Percentiles rank a stretch among this genome's conserved stretches.
These are phyloP conservation scores for Penicillium alfredii DNA, from an alignment of 495 filamentous ascomycete genomes.

Conservation along the genomic window DNA sequence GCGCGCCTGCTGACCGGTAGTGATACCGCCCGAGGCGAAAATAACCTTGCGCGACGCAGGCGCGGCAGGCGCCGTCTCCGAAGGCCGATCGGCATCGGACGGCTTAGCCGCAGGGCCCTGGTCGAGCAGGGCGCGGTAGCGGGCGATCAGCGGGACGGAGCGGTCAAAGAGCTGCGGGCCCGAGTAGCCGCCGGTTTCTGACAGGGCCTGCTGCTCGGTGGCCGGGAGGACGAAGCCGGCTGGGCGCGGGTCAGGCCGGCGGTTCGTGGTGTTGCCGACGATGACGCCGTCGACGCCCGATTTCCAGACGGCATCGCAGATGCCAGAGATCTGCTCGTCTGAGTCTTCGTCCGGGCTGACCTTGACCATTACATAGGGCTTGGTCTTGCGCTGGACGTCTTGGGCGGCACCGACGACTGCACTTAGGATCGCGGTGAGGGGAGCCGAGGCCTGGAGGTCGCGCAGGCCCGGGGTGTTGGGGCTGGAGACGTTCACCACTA, in stretches of 20 bases:
- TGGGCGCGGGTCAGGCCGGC: conserved; percentile 62
- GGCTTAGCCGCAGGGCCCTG: conserved; percentile 25
- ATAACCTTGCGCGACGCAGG: conserved; percentile 62
- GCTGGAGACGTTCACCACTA: conserved; percentile 94
- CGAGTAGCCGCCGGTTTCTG: conserved; percentile 82
- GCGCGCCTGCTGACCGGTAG: conserved; percentile 72
- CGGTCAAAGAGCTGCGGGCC: conserved; percentile 80
- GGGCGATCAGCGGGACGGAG: conserved; percentile 66
- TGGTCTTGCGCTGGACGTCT: conserved; percentile 57
- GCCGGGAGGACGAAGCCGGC: conserved; percentile 54
- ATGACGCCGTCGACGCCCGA: conserved; percentile 90
- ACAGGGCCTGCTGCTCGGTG: conserved; percentile 60
- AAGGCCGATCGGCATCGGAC: conserved; percentile 6
- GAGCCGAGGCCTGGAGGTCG: conserved; percentile 72
- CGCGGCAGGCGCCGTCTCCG: conserved; percentile 8
- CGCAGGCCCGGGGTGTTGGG: conserved; percentile 92
- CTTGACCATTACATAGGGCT: conserved; percentile 92
- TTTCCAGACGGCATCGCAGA: conserved; percentile 77
- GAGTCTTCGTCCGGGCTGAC: conserved; percentile 91
- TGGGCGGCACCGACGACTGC: conserved; percentile 77
- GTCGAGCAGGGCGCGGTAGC: conserved; percentile 73
- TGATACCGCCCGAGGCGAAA: conserved; percentile 89
- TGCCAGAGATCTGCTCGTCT: conserved; percentile 73
- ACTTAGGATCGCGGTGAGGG: conserved; percentile 69
- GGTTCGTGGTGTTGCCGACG: conserved; percentile 95